Evolutionary conservation across 1,139 yeast species (phyloP).

Genomic region (Pichia sp.): DNA sequence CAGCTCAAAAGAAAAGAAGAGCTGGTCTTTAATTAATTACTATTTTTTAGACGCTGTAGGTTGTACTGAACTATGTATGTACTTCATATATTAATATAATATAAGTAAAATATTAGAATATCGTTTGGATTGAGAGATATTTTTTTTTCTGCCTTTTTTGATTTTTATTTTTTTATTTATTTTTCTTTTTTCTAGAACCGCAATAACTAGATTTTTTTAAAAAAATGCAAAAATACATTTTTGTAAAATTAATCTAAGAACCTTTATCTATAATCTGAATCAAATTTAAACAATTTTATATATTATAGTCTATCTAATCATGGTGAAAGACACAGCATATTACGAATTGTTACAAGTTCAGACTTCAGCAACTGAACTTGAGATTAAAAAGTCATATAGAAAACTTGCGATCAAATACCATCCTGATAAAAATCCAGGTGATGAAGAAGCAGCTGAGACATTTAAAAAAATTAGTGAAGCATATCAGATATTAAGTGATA

Average conservation of each 20-base stretch:
- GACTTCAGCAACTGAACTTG: conserved; percentile 70
- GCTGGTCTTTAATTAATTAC: conserved; percentile 31
- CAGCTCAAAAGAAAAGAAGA: conserved; percentile 53
- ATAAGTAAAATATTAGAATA: no score
- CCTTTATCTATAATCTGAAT: no score
- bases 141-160: no score
- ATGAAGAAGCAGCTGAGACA: conserved; percentile 66
- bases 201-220: no score
- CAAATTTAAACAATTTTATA: no score
- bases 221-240: background rate
- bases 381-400: conserved; percentile 90
- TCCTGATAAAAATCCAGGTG: conserved; percentile 93
- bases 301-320: no score
- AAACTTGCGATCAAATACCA: conserved; percentile 84
- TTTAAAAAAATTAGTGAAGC: conserved; percentile 64
- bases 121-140: no score
- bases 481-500: conserved; percentile 77
- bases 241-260: no score
- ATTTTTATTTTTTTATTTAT: no score
- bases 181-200: background rate
- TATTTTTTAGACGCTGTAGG: no score
- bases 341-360: conserved; percentile 70
- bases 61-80: no score
- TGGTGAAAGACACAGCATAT: conserved; percentile 90
- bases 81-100: no score